These are phyloP conservation scores for Dothistroma septosporum DNA, from an alignment of 2,329 filamentous ascomycete genomes.

Conservation along the genomic window DNA sequence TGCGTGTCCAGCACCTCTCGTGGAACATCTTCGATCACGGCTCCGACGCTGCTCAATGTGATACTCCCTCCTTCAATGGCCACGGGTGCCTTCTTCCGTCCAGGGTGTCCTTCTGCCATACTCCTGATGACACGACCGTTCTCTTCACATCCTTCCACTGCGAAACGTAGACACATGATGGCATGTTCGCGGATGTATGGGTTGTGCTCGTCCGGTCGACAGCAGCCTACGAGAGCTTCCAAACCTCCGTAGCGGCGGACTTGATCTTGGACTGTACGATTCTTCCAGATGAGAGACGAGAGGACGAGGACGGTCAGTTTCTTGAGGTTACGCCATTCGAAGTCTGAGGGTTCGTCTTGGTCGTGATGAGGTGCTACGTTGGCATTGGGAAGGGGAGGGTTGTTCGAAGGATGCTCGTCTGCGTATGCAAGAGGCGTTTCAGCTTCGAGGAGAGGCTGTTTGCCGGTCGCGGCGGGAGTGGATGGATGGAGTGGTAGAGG, in stretches of 20 bases:
- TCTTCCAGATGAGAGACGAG: conserved; percentile 83
- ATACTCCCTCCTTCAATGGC: conserved; percentile 17
- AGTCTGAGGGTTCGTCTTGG: conserved; percentile 62
- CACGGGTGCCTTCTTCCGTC: conserved; percentile 2
- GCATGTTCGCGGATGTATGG: conserved; percentile 90
- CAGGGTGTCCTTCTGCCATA: conserved; percentile 38
- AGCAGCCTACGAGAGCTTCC: conserved; percentile 82
- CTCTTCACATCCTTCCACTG: conserved; percentile 63
- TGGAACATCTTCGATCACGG: conserved; percentile 35
- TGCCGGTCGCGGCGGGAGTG: conserved; percentile 41
- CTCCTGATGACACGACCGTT: conserved; percentile 68
- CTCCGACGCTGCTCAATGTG: conserved; percentile 4
- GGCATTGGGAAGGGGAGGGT: neutral
- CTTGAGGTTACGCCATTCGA: conserved; percentile 79
- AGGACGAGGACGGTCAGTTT: conserved; percentile 88
- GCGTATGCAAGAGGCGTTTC: conserved; percentile 39
- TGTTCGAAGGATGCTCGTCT: conserved; percentile 34
- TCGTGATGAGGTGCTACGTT: conserved; percentile 28
- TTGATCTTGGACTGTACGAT: conserved; percentile 78
- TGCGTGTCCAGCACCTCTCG: conserved; percentile 48
- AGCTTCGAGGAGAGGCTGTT: conserved; percentile 42
- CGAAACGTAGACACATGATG: conserved; percentile 78
- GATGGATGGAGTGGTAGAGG: conserved; percentile 30
- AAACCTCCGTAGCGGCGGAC: conserved; percentile 82
- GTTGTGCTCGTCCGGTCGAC: conserved; percentile 86